phyloP scores from a whole-genome alignment of 208 protist genomes.

The Trypanosoma scelopori region DNA sequence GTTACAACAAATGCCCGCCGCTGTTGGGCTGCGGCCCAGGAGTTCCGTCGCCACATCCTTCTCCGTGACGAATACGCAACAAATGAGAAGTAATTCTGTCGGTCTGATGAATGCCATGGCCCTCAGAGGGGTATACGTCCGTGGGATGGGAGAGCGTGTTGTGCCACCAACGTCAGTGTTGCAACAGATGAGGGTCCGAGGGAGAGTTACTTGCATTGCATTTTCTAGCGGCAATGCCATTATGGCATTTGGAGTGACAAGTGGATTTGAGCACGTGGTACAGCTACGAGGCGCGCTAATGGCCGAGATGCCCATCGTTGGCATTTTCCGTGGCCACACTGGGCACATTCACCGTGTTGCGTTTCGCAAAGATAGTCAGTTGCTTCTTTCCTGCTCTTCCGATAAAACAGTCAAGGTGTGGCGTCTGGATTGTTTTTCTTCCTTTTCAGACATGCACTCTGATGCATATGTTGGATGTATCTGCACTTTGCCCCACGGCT shows the following conservation, averaged over 20 bases:
- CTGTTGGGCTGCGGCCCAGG: constrained; percentile 24
- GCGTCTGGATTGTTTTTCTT: constrained; percentile 18
- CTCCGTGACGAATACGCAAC: background rate
- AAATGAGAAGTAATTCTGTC: background rate
- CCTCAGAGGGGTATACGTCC: constrained; percentile 30
- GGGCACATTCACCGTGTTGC: constrained; percentile 64
- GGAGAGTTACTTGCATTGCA: constrained; percentile 58
- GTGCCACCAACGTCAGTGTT: constrained; percentile 51
- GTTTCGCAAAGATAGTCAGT: constrained; percentile 47
- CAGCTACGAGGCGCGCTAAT: constrained; percentile 51
- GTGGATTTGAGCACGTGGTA: constrained; percentile 56
- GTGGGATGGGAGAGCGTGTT: constrained; percentile 51
- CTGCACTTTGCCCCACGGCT: constrained; percentile 61
- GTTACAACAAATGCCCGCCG: constrained; percentile 43
- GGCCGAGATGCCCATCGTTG: constrained; percentile 37
- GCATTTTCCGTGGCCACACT: constrained; percentile 48
- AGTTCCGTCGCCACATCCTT: background rate
- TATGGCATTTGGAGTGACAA: constrained; percentile 63
- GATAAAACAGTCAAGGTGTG: constrained; percentile 77
- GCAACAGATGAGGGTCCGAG: constrained; percentile 48
- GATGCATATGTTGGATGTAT: constrained; percentile 28
- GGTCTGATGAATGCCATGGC: constrained; percentile 21
- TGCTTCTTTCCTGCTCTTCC: constrained; percentile 69
- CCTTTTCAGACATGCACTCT: background rate
- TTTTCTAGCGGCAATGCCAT: constrained; percentile 43